Evolutionary conservation across 768 basidiomycete species (phyloP).

Genomic region (Galerina sulciceps): DNA sequence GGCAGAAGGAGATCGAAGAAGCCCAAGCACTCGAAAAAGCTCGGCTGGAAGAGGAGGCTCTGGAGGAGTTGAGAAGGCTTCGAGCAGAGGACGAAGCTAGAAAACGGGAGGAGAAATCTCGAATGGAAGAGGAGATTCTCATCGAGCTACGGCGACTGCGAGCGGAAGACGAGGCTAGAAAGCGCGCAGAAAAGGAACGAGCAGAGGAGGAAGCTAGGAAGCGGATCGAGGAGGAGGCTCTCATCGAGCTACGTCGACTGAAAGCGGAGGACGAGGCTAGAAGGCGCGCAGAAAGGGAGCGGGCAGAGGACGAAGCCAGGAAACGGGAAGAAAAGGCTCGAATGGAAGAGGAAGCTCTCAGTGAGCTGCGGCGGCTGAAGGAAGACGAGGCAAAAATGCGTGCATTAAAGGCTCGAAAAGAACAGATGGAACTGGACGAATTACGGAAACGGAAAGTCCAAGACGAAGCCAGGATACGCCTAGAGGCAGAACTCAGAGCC

Average conservation of each 20-base stretch:
- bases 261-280: no score
- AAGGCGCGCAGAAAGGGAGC: not conserved
- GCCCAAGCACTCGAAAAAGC: no score
- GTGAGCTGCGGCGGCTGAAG: no score
- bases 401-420: not conserved
- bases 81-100: not conserved
- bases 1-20: not conserved
- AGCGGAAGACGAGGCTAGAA: not conserved
- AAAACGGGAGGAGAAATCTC: not conserved
- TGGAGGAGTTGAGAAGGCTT: not conserved
- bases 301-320: not conserved
- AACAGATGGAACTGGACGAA: not conserved
- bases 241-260: not conserved
- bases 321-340: no score
- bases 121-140: not conserved
- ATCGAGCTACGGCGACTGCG: not conserved
- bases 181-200: not conserved
- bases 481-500: not conserved
- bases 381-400: no score
- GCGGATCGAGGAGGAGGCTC: not conserved
- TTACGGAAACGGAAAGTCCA: not conserved
- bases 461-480: not conserved
- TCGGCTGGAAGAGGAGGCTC: not conserved
- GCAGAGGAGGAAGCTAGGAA: not conserved
- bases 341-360: not conserved